phyloP scores from a whole-genome alignment of 306 rosid genomes.

The Calophaca sinica region DNA sequence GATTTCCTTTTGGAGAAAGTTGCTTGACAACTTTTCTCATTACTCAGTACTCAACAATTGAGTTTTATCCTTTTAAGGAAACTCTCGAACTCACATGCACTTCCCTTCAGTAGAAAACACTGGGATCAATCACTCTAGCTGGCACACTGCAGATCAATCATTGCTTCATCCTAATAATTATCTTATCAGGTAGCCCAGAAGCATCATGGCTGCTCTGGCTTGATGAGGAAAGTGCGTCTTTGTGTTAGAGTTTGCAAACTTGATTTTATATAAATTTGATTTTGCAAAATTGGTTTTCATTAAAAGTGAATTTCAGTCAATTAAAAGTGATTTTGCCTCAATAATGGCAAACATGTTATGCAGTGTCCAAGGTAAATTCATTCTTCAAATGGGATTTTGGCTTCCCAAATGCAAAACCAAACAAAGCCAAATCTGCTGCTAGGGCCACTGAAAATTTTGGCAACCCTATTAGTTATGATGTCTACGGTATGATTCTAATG shows the following conservation, averaged over 20 bases:
- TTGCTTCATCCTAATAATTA: constrained; percentile 34
- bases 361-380: constrained; percentile 5
- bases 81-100: constrained; percentile 36
- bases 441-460: constrained; percentile 46
- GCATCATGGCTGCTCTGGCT: constrained; percentile 47
- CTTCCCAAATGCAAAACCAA: not conserved
- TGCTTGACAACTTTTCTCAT: constrained; percentile 32
- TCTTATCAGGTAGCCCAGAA: constrained; percentile 40
- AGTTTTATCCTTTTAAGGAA: constrained; percentile 43
- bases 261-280: constrained; percentile 5
- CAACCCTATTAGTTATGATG: constrained; percentile 41
- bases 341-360: constrained; percentile 19
- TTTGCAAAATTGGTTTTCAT: not conserved
- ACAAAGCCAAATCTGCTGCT: constrained; percentile 39
- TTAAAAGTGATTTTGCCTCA: not conserved
- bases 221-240: constrained; percentile 40
- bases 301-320: not conserved
- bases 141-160: constrained; percentile 47
- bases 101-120: not conserved
- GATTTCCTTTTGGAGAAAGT: constrained; percentile 43
- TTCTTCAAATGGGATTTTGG: constrained; percentile 3
- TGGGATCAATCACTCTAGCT: constrained; percentile 46
- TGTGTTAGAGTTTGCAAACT: not conserved
- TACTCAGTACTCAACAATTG: constrained; percentile 9
- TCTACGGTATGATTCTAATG: constrained; percentile 27